phyloP scores from a whole-genome alignment of 2,329 filamentous ascomycete genomes.

The Xylaria arbuscula region DNA sequence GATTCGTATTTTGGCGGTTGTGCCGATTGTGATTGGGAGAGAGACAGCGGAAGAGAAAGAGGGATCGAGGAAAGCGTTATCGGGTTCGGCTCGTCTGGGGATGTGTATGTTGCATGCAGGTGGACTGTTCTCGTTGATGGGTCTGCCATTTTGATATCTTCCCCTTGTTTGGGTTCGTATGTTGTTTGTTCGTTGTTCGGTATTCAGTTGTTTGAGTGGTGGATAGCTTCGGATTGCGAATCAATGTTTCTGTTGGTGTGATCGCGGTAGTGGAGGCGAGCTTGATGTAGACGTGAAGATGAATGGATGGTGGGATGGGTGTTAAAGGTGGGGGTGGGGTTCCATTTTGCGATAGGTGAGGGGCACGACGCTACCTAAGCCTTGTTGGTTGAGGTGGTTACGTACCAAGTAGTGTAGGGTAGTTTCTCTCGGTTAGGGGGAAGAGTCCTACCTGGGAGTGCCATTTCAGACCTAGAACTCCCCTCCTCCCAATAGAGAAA shows the following conservation, averaged over 20 bases:
- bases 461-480: background rate
- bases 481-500: background rate
- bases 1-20: too few species aligned
- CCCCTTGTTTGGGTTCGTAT: background rate
- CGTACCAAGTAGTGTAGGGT: background rate
- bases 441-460: conserved; percentile 15
- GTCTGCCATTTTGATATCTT: background rate
- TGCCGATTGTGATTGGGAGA: background rate
- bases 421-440: background rate
- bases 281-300: too few species aligned
- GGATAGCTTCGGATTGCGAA: too few species aligned
- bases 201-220: too few species aligned
- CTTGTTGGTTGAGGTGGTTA: background rate
- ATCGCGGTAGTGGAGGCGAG: too few species aligned
- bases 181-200: background rate
- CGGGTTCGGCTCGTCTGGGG: conserved; percentile 56
- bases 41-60: conserved; percentile 50
- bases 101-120: conserved; percentile 66
- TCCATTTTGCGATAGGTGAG: background rate
- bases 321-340: too few species aligned
- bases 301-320: too few species aligned
- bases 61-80: conserved; percentile 55
- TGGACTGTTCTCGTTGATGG: conserved; percentile 25
- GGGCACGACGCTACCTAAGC: background rate
- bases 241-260: too few species aligned